Evolutionary conservation across 148 eudicot genomes (phyloP), one percentile per base, ranked within the genome.

Genomic region (Selenicereus undatus): DNA sequence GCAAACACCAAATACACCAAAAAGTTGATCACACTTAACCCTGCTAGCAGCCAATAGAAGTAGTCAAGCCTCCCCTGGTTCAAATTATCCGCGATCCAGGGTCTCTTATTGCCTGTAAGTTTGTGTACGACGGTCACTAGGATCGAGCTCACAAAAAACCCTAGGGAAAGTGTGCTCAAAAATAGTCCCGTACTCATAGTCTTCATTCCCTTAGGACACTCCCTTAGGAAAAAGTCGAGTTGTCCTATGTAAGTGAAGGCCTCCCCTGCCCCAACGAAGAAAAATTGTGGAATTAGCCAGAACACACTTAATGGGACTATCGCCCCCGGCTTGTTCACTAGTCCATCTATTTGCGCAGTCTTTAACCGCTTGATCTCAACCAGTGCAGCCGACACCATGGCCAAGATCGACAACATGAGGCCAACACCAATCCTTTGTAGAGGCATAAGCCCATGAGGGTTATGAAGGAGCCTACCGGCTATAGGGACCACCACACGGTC

Each of bases 201-300:
- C 86, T 95, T 95, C 98, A 95, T 95, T 79, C 98, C 98, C 42
- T 90, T 93, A 0, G 98, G 98, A 50, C 98, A 95, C 87, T 95
- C 97, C 87, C 94, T 87, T 39, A 94, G 82, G 85, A 94, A 94
- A 78, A 94, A 94, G 79, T 95, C 97, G 1, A 95, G 92, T 75
- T 95, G 98, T 2, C 98, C 98, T 0, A 90, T 88, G 81, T 95
- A 95, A 0, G 89, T 93, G 32, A 95, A 93, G 0, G 99, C 99
- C 86, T 92, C 99, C 8, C 99, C 99, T 3, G 99, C 86, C 56
- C 99, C 99, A 32, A 90, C 95, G 0, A 92, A 72, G 73, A 92
- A 76, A 83, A 91, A 93, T 48, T 95, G 99, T 1, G 99, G 99
- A 36, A 87, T 68, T 12, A 95, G 83, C 91, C 92, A 91, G 50